Conservation (phyloP, 1,284 basidiomycete species). For the Fomitopsis schrenkii region DNA sequence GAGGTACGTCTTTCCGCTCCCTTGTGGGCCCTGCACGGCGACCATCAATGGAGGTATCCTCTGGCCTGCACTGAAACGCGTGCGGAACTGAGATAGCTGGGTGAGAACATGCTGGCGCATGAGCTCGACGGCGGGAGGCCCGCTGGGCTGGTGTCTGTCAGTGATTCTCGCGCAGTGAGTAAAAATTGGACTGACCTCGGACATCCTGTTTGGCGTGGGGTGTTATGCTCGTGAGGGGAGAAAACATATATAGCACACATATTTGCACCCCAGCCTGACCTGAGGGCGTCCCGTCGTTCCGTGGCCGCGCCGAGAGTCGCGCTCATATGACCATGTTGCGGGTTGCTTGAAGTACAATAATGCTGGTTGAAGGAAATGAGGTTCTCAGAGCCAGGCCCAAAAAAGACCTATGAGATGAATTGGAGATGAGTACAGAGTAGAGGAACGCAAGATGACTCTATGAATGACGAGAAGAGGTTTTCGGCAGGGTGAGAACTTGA, state of each 20-base stretch:
- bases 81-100: conserved; percentile 29
- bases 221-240: neutral
- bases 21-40: conserved; percentile 85
- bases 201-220: neutral
- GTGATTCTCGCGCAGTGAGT: no score
- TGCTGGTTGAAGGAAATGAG: no score
- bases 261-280: no score
- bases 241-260: neutral
- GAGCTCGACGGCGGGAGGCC: conserved; percentile 29
- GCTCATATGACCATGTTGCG: neutral
- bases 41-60: conserved; percentile 56
- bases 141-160: neutral
- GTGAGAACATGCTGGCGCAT: conserved; percentile 42
- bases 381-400: no score
- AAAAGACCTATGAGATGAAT: no score
- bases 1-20: conserved; percentile 77
- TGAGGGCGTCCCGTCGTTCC: neutral
- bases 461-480: no score
- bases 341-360: no score
- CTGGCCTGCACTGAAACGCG: conserved; percentile 12
- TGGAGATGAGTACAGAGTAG: no score
- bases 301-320: neutral
- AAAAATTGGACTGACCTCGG: neutral
- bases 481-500: no score
- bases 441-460: no score